These are phyloP conservation scores for Guadua angustifolia DNA, from an alignment of 176 grass and related monocot species.

Conservation along the genomic window DNA sequence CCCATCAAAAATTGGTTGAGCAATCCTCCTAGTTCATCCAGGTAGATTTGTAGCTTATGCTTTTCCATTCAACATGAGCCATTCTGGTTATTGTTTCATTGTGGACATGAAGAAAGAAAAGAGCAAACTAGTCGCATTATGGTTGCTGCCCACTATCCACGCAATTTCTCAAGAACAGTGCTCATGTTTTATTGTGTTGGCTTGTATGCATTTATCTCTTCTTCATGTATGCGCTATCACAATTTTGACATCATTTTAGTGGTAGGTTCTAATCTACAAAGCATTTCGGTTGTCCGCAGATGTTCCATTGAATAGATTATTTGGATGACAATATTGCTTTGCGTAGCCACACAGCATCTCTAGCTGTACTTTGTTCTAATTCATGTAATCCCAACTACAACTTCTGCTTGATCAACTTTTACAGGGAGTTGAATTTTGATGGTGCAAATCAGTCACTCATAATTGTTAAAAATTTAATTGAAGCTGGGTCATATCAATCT, in stretches of 20 bases:
- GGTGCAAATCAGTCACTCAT: conserved; percentile 72
- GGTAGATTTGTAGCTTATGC: conserved; percentile 48
- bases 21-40: conserved; percentile 58
- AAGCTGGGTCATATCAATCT: conserved; percentile 60
- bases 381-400: conserved; percentile 13
- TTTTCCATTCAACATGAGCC: conserved; percentile 7
- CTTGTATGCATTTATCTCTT: neutral
- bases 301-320: conserved; percentile 19
- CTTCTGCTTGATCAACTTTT: conserved; percentile 33
- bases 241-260: conserved; percentile 29
- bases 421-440: conserved; percentile 76
- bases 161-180: conserved; percentile 5
- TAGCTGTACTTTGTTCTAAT: conserved; percentile 27
- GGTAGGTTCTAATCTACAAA: conserved; percentile 19
- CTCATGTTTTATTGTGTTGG: conserved; percentile 12
- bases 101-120: neutral
- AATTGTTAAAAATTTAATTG: conserved; percentile 86
- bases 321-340: neutral
- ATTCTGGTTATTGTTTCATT: conserved; percentile 6
- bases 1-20: conserved; percentile 74
- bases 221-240: neutral
- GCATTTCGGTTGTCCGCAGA: conserved; percentile 4
- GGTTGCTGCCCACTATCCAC: conserved; percentile 22
- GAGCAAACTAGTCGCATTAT: neutral
- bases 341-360: neutral